phyloP scores from a whole-genome alignment of 148 eudicot species.

The Fagopyrum homotropicum region DNA sequence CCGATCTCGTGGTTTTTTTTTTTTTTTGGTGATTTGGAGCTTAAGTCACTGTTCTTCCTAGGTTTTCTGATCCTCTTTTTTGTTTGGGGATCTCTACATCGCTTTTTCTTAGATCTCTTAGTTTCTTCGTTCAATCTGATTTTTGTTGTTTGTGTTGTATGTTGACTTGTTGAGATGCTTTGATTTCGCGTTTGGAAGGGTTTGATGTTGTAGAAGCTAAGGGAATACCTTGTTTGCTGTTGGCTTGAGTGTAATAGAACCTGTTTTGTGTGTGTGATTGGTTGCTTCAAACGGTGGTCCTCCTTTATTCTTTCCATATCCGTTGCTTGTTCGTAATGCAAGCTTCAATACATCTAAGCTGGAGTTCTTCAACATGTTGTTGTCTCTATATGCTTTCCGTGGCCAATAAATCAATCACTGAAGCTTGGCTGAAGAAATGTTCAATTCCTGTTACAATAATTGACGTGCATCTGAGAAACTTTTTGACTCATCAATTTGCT shows the following conservation, averaged over 20 bases:
- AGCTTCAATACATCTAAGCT: constrained; percentile 5
- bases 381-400: background rate
- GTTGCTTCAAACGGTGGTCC: constrained; percentile 23
- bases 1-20: background rate
- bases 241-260: background rate
- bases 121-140: constrained; percentile 7
- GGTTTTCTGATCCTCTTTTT: background rate
- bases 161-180: background rate
- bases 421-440: background rate
- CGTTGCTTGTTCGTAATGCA: constrained; percentile 11
- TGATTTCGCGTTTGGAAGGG: background rate
- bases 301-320: constrained; percentile 11
- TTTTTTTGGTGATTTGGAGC: background rate
- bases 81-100: background rate
- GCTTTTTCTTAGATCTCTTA: constrained; percentile 11
- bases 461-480: background rate
- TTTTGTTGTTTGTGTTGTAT: background rate
- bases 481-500: background rate
- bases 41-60: background rate
- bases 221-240: background rate
- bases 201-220: background rate
- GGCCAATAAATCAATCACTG: background rate
- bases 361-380: background rate
- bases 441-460: background rate
- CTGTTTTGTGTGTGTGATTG: background rate